Evolutionary conservation across 345 rosid species (phyloP).

Genomic region (Arabis alpina): DNA sequence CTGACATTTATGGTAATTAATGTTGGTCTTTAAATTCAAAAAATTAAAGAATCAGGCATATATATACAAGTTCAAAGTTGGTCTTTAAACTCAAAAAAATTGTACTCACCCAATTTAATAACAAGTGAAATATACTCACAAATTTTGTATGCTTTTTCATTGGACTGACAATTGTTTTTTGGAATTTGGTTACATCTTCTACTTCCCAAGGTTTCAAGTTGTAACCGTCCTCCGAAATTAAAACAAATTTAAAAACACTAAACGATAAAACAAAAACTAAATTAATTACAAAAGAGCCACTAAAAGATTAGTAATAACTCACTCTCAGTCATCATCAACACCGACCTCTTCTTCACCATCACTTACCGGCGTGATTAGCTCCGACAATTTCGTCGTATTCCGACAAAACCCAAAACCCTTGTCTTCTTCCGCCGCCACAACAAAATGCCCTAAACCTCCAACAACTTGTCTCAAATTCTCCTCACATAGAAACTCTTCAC

Average conservation of each 20-base stretch:
- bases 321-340: slow-evolving; percentile 35
- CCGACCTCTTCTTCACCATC: slow-evolving; percentile 37
- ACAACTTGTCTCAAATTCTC: slow-evolving; percentile 67
- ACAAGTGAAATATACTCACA: background rate
- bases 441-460: slow-evolving; percentile 65
- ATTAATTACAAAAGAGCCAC: slow-evolving; percentile 38
- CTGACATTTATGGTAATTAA: too few relatives aligned
- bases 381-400: slow-evolving; percentile 44
- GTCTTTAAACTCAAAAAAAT: too few relatives aligned
- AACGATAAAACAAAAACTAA: slow-evolving; percentile 27
- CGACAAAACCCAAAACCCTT: slow-evolving; percentile 53
- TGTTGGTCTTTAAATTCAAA: too few relatives aligned
- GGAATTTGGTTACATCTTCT: slow-evolving; percentile 20
- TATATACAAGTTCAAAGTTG: too few relatives aligned
- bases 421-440: slow-evolving; percentile 40
- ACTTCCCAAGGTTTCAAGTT: background rate
- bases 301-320: slow-evolving; percentile 17
- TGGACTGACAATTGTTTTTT: slow-evolving; percentile 3
- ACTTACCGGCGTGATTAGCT: slow-evolving; percentile 36
- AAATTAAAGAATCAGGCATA: too few relatives aligned
- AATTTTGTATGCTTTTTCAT: background rate
- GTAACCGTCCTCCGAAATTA: slow-evolving; percentile 37
- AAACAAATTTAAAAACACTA: slow-evolving; percentile 24
- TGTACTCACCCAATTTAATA: background rate
- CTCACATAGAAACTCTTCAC: slow-evolving; percentile 74